phyloP scores from a whole-genome alignment of 768 basidiomycete species.

The Harrya chromipes region DNA sequence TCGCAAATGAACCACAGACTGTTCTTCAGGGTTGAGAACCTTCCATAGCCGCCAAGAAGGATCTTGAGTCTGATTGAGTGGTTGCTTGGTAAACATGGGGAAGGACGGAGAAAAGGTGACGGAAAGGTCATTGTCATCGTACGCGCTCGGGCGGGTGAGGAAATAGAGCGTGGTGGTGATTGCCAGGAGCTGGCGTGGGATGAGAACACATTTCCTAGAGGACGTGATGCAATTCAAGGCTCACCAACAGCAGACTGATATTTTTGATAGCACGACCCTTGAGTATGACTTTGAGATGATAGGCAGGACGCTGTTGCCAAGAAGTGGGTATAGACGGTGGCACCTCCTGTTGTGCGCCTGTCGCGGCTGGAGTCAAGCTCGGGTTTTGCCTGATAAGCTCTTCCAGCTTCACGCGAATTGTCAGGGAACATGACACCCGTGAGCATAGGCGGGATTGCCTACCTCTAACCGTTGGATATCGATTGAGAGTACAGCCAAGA shows the following conservation, averaged over 20 bases:
- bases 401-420: slow-evolving; percentile 52
- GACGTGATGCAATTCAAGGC: slow-evolving; percentile 14
- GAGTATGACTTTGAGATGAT: slow-evolving; percentile 42
- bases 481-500: slow-evolving; percentile 90
- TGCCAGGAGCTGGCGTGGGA: slow-evolving; percentile 58
- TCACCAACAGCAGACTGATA: slow-evolving; percentile 74
- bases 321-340: slow-evolving; percentile 16
- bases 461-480: slow-evolving; percentile 93
- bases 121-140: slow-evolving; percentile 25
- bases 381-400: slow-evolving; percentile 80
- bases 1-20: slow-evolving; percentile 68
- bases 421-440: slow-evolving; percentile 10
- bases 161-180: slow-evolving; percentile 74
- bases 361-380: slow-evolving; percentile 45
- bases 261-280: slow-evolving; percentile 72
- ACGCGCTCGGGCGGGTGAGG: slow-evolving; percentile 54
- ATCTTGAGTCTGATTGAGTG: slow-evolving; percentile 35
- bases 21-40: slow-evolving; percentile 65
- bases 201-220: slow-evolving; percentile 1
- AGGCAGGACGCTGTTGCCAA: slow-evolving; percentile 32
- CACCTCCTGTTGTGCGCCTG: slow-evolving; percentile 25
- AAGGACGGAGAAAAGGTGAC: slow-evolving; percentile 18
- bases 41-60: slow-evolving; percentile 75
- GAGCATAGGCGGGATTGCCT: slow-evolving; percentile 11
- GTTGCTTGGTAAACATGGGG: slow-evolving; percentile 34